phyloP scores from a whole-genome alignment of 1,284 basidiomycete genomes.

The Gymnopus androsaceus region DNA sequence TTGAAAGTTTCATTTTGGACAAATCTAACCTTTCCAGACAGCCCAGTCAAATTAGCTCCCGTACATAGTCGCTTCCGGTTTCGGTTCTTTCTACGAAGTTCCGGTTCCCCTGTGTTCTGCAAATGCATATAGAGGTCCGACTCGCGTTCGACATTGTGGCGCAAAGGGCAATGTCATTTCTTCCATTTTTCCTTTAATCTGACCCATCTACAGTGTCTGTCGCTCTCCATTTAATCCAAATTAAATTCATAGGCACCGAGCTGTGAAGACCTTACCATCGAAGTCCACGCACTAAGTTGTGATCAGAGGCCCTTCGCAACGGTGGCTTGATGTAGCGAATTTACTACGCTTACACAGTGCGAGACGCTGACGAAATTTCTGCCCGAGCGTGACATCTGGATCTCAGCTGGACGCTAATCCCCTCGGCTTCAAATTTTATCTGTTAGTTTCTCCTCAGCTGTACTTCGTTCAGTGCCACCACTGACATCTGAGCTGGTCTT shows the following conservation, averaged over 20 bases:
- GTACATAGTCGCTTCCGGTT: not conserved
- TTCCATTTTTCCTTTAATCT: not conserved
- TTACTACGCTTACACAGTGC: no score
- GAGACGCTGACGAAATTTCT: not conserved
- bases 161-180: not conserved
- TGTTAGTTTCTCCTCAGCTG: not conserved
- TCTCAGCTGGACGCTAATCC: not conserved
- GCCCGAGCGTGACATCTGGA: not conserved
- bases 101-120: no score
- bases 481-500: not conserved
- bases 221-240: no score
- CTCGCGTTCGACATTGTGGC: slow-evolving; percentile 1
- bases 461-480: not conserved
- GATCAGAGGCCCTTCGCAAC: slow-evolving; percentile 6
- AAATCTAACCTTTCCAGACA: not conserved
- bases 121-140: not conserved
- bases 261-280: no score
- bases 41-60: not conserved
- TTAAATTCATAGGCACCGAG: not conserved
- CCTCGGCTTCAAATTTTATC: not conserved
- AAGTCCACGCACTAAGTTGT: not conserved
- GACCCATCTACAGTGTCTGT: no score
- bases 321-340: slow-evolving; percentile 9
- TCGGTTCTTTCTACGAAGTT: not conserved
- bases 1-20: not conserved